Base-by-base conservation (phyloP, 2,329 filamentous ascomycete species). In the Calycina herbarum region DNA sequence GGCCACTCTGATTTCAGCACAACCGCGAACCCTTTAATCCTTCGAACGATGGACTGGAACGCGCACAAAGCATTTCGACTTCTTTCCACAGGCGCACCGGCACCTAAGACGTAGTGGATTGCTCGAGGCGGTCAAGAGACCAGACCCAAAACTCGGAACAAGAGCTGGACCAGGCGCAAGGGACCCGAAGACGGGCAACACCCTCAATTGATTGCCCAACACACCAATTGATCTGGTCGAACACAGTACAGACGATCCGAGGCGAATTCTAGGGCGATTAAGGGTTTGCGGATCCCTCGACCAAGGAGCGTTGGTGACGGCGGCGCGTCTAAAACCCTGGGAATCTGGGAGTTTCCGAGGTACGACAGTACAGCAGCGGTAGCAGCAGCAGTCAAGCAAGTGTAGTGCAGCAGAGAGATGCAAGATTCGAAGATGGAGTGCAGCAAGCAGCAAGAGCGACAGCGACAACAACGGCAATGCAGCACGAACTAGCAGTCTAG, bases 31-130 rank as follows among this genome's bases (percentile, higher is more conserved):
- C 67, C 68, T 72, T 72, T 64, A 69, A 71, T 69, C 71, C 72
- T 73, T 73, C 72, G 66, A 71, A 69, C 71, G 69, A 72, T 68
- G 67, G 42, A 71, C 62, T 69, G 61, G 68, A 71, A 67, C 57
- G 66, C 70, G 69, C 71, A 69, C 70, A 74, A 74, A 74, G 73
- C 74, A 76, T 76, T 72, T 75, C 73, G 73, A 72, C 71, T 72
- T 65, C 61, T 68, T 58, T 63, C 59, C 56, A 42, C 65, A 51
- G 67, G 68, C 69, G 69, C 70, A 71, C 71, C 65, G 67, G 70
- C 68, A 69, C 67, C 69, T 72, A 67, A 68, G 67, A 71, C 64
- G 66, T 68, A 62, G 59, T 57, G 35, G 59, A 56, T 67, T 67
- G 64, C 63, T 64, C 64, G 65, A 70, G 66, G 71, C 69, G 70